Conservation (phyloP, 2,329 filamentous ascomycete genomes). For the Penicillium occitanis region DNA sequence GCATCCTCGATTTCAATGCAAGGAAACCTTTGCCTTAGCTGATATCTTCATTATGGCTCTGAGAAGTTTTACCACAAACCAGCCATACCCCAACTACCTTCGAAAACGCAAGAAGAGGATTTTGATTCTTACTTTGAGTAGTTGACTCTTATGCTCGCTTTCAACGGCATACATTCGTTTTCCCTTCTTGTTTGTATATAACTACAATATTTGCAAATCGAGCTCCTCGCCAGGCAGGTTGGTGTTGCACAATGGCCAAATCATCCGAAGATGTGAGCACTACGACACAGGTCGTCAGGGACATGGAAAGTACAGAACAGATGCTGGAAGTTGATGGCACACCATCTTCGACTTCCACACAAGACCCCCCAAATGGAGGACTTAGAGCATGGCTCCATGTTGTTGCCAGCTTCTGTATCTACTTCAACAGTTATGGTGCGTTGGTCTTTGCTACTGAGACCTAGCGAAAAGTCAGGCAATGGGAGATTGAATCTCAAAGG, state of each 20-base stretch:
- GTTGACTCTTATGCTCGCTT: background rate
- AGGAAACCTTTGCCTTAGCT: background rate
- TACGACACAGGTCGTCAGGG: background rate
- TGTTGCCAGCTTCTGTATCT: conserved; percentile 25
- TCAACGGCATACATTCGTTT: background rate
- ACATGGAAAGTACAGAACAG: conserved; percentile 1
- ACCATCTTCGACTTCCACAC: background rate
- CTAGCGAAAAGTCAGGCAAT: background rate
- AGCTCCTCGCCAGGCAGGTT: background rate
- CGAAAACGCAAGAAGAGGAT: background rate
- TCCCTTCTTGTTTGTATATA: background rate
- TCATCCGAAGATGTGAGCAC: background rate
- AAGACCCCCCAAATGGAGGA: conserved; percentile 24
- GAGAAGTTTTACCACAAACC: background rate
- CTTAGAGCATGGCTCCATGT: conserved; percentile 26
- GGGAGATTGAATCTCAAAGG: background rate
- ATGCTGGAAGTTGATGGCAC: background rate
- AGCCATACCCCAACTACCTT: background rate
- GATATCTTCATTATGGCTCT: background rate
- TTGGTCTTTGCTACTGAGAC: background rate
- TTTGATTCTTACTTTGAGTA: background rate
- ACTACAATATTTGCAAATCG: background rate
- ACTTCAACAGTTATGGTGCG: conserved; percentile 24
- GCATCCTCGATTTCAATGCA: background rate
- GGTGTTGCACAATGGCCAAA: background rate